These are phyloP conservation scores for Trichosporon asahii DNA, from an alignment of 1,284 basidiomycete species.

Conservation along the genomic window DNA sequence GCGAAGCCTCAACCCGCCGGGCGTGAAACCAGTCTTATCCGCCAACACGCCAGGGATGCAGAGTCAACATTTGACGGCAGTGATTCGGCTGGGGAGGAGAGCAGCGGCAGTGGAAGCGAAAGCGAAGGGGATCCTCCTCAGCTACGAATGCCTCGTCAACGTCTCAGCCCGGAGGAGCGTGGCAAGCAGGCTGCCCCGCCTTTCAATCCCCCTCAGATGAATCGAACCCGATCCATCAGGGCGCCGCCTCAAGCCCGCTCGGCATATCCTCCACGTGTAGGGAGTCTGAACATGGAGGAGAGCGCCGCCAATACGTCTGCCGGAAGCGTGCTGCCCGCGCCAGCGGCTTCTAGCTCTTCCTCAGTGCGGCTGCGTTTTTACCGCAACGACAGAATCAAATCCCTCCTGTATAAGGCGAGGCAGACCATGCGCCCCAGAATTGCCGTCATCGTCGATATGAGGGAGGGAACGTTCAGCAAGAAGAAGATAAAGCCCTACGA, in stretches of 20 bases:
- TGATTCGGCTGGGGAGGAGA: neutral
- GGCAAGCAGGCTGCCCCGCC: no score
- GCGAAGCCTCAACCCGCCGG: no score
- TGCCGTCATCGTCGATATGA: neutral
- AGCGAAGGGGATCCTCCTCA: neutral
- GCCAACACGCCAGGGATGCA: no score
- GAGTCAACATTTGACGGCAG: neutral
- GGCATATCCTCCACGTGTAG: neutral
- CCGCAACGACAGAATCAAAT: neutral
- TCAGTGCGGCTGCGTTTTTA: neutral
- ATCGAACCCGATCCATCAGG: no score
- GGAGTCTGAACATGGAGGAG: neutral
- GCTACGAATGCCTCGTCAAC: neutral
- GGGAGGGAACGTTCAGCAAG: neutral
- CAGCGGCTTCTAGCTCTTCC: no score
- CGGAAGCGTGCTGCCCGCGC: no score
- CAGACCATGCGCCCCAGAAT: neutral
- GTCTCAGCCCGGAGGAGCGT: neutral
- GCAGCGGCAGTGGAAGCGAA: neutral
- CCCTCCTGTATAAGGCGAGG: neutral
- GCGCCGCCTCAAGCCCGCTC: no score
- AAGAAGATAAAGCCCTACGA: neutral
- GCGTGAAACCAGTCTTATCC: no score
- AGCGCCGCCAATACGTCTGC: neutral
- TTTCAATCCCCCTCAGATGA: no score